These are phyloP conservation scores for Nymphaea thermarum DNA, from an alignment of 164 flowering plant species.

Conservation along the genomic window DNA sequence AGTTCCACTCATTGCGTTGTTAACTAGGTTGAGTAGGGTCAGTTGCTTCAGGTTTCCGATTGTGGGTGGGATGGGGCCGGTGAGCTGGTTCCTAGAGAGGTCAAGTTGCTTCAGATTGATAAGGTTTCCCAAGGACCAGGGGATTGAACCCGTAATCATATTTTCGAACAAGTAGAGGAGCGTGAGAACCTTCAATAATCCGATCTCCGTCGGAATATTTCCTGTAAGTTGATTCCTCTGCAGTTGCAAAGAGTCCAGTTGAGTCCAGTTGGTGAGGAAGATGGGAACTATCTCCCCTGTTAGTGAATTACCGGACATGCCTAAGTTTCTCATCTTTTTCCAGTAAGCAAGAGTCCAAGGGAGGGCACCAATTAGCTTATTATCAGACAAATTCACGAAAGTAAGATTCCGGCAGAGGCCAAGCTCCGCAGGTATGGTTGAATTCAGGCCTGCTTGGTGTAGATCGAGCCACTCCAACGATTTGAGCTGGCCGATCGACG, in stretches of 20 bases:
- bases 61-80: neutral
- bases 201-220: neutral
- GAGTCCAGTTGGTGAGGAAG: slow-evolving; percentile 5
- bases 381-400: neutral
- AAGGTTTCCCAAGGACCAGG: neutral
- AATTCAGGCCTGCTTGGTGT: slow-evolving; percentile 9
- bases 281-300: neutral
- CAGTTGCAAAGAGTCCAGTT: neutral
- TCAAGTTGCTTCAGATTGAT: neutral
- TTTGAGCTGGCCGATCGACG: slow-evolving; percentile 26
- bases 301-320: neutral
- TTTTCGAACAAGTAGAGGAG: neutral
- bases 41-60: neutral
- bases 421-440: slow-evolving; percentile 13
- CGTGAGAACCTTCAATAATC: neutral
- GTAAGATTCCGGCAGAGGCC: neutral
- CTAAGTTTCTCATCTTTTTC: neutral
- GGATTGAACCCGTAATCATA: neutral
- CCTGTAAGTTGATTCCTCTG: slow-evolving; percentile 1
- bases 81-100: neutral
- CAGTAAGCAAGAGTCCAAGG: slow-evolving; percentile 3
- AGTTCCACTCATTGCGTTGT: neutral
- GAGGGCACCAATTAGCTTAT: neutral
- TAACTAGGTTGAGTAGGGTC: neutral
- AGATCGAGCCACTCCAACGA: slow-evolving; percentile 22